Evolutionary conservation across 106 monocot species (phyloP).

Genomic region (Phalaenopsis equestris): DNA sequence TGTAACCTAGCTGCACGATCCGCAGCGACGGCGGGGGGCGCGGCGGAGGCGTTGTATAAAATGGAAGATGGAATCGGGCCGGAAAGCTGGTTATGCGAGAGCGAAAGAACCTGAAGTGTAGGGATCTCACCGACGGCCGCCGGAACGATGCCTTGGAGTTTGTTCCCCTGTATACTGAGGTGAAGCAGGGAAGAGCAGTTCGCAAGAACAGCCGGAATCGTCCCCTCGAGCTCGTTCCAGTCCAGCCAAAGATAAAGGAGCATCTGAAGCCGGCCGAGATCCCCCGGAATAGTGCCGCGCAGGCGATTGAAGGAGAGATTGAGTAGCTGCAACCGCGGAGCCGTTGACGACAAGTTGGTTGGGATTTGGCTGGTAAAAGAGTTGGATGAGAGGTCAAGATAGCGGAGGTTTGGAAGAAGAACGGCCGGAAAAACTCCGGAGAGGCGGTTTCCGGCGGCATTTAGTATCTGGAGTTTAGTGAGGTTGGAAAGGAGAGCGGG

Average conservation of each 20-base stretch:
- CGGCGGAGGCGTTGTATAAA: conserved; percentile 19
- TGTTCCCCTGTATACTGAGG: conserved; percentile 15
- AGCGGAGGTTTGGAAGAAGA: neutral
- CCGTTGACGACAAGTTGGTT: neutral
- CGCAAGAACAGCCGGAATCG: conserved; percentile 18
- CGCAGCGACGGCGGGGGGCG: conserved; percentile 25
- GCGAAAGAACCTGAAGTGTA: conserved; percentile 14
- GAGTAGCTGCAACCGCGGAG: conserved; percentile 5
- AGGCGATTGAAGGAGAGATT: conserved; percentile 25
- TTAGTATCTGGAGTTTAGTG: conserved; percentile 7
- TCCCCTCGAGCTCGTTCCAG: conserved; percentile 20
- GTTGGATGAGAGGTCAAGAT: conserved; percentile 1
- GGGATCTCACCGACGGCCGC: conserved; percentile 14
- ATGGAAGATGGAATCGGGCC: conserved; percentile 20
- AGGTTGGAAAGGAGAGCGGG: conserved; percentile 6
- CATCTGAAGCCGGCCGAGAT: neutral
- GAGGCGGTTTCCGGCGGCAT: conserved; percentile 9
- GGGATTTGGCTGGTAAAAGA: conserved; percentile 5
- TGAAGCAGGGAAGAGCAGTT: conserved; percentile 23
- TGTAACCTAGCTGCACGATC: conserved; percentile 71
- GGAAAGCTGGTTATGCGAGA: conserved; percentile 27
- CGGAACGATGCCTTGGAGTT: conserved; percentile 19
- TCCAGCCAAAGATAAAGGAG: conserved; percentile 24
- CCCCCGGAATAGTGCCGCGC: conserved; percentile 17
- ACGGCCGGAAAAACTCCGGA: conserved; percentile 2